Base-by-base conservation (phyloP, 805 yeast species). In the Scheffersomyces lignosus region DNA sequence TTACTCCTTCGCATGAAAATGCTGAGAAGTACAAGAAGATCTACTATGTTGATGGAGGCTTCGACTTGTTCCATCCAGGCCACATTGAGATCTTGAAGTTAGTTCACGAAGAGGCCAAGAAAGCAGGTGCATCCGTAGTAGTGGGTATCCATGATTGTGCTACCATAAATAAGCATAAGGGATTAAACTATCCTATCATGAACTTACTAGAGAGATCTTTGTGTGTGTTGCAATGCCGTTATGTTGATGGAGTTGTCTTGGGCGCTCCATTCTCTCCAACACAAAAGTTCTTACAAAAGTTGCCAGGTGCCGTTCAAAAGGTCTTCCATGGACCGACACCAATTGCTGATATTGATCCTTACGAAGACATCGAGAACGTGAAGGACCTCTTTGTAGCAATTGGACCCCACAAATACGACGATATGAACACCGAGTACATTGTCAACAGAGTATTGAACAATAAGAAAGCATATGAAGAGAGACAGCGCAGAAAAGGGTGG, bases 51-150 rank as follows among this genome's bases (percentile, higher is more conserved):
- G 84, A 80, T 46, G 98, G 97, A 9, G 84, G 85, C 1, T 93
- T 90, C 65, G 99, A 93, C 60, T 70, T 93, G 37, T 90, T 93
- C 64, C 89, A 88, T 58, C 89, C 96, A 15, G 97, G 96, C 15
- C 97, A 93, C 58, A 87, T 91, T 39, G 83, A 81, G 47, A 83
- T 83, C 7, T 67, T 91, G 43, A 66, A 74, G 39, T 56, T 66
- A 12, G 73, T 83, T 15, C 55, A 70, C 22, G 59, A 60, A 24
- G 47, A 52, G 15, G 75, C 78, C 0, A 43, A 50, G 4, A 54
- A 52, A 12, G 58, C 51, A 2, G 58, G 61, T 7, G 73, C 77
- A 3, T 58, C 64, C 2, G 78, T 87, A 1, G 60, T 86, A 1
- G 87, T 83, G 7, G 96, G 95, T 2, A 55, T 87, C 15, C 78